Conservation (phyloP, 2,329 filamentous ascomycete species). For the Magnaporthiopsis rhizophila region DNA sequence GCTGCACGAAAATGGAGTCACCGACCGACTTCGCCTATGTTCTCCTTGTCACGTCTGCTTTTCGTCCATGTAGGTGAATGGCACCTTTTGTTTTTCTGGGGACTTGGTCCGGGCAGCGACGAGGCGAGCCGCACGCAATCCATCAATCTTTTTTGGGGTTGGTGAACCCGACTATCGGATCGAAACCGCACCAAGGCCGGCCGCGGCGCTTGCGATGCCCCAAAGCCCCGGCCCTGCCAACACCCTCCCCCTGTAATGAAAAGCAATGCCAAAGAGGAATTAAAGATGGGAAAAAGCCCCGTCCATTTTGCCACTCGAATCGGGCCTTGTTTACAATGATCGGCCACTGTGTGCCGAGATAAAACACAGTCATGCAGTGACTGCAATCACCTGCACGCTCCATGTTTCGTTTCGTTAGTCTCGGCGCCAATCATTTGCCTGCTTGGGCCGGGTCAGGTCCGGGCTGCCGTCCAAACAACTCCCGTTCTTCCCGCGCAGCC, state of each 20-base stretch:
- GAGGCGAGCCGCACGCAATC: not conserved
- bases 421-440: not conserved
- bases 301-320: not conserved
- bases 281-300: too few species aligned
- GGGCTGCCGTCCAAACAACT: not conserved
- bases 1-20: not conserved
- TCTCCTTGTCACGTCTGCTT: not conserved
- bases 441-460: not conserved
- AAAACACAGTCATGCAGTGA: not conserved
- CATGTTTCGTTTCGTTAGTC: not conserved
- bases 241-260: too few species aligned
- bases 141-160: too few species aligned
- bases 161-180: too few species aligned
- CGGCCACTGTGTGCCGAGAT: not conserved
- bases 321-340: not conserved
- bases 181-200: too few species aligned
- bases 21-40: not conserved
- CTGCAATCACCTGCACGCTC: too few species aligned
- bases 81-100: not conserved
- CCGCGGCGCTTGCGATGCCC: too few species aligned
- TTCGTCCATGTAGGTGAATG: not conserved
- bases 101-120: too few species aligned
- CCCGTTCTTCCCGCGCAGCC: not conserved
- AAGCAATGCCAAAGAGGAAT: too few species aligned
- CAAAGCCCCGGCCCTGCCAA: too few species aligned